Conservation (phyloP, 768 basidiomycete genomes). For the Rhodotorula babjevae region DNA sequence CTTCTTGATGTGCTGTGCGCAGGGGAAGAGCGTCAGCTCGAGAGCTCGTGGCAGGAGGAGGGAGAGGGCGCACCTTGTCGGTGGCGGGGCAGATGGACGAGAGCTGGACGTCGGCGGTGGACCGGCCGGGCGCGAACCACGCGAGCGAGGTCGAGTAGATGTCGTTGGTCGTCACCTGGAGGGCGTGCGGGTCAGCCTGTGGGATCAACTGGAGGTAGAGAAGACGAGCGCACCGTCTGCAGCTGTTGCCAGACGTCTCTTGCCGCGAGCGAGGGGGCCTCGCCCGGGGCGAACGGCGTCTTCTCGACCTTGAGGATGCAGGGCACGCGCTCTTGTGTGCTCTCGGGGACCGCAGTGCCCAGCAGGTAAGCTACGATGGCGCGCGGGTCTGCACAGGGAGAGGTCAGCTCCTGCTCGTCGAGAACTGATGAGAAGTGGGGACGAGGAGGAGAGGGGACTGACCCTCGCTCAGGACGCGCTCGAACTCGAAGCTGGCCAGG, state of each 20-base stretch:
- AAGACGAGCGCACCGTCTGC: slow-evolving; percentile 54
- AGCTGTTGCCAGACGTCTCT: slow-evolving; percentile 48
- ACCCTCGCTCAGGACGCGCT: slow-evolving; percentile 47
- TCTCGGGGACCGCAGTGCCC: slow-evolving; percentile 55
- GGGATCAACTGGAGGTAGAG: no score
- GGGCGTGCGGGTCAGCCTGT: background rate
- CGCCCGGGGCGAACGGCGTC: slow-evolving; percentile 57
- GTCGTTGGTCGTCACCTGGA: slow-evolving; percentile 26
- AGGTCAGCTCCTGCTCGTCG: slow-evolving; percentile 53
- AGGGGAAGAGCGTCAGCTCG: background rate
- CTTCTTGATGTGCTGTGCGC: slow-evolving; percentile 65
- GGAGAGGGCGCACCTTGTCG: slow-evolving; percentile 48
- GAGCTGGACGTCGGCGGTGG: slow-evolving; percentile 69
- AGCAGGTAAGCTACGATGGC: slow-evolving; percentile 63
- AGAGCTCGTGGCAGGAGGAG: no score
- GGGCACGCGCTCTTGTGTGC: slow-evolving; percentile 45
- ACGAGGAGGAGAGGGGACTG: background rate
- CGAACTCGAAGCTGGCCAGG: slow-evolving; percentile 52
- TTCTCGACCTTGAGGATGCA: slow-evolving; percentile 76
- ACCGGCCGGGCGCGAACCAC: slow-evolving; percentile 73
- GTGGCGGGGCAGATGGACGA: slow-evolving; percentile 83
- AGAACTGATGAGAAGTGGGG: background rate
- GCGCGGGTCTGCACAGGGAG: slow-evolving; percentile 53
- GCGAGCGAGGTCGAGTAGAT: slow-evolving; percentile 34
- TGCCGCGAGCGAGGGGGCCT: slow-evolving; percentile 44